Evolutionary conservation across 148 eudicot genomes (phyloP).

Genomic region (Linanthus parryae): DNA sequence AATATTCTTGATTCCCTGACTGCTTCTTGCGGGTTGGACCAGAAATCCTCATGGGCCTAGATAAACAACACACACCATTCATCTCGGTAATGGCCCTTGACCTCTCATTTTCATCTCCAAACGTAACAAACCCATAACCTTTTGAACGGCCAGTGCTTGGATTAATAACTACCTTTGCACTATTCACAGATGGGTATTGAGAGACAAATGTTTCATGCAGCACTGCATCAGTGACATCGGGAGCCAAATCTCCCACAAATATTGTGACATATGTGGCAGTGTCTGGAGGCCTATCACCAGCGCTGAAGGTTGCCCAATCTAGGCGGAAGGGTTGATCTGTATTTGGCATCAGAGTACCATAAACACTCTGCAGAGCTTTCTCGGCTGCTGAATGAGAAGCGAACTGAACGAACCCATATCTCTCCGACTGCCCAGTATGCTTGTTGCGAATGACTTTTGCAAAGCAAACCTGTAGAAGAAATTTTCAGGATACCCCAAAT

Average conservation of each 20-base stretch:
- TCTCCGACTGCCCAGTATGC: constrained; percentile 9
- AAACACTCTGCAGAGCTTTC: constrained; percentile 3
- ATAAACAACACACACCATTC: constrained; percentile 6
- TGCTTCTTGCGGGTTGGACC: constrained; percentile 9
- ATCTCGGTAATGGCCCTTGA: constrained; percentile 6
- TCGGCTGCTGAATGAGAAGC: constrained; percentile 6
- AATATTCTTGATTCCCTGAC: neutral
- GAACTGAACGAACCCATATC: constrained; percentile 7
- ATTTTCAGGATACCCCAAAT: too few species aligned
- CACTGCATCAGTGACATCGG: constrained; percentile 7
- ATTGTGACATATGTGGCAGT: constrained; percentile 6
- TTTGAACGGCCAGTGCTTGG: constrained; percentile 9
- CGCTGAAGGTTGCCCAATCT: constrained; percentile 10
- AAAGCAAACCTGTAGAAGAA: constrained; percentile 4
- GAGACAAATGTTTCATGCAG: constrained; percentile 4
- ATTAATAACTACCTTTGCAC: constrained; percentile 7
- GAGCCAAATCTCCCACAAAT: constrained; percentile 11
- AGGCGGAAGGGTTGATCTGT: constrained; percentile 6
- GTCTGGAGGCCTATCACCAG: constrained; percentile 3
- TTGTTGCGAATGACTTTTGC: constrained; percentile 12
- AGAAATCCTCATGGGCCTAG: constrained; percentile 7
- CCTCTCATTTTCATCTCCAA: constrained; percentile 9
- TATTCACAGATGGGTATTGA: constrained; percentile 6
- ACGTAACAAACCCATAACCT: constrained; percentile 12
- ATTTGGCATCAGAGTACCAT: constrained; percentile 9